Base-by-base conservation (phyloP, 805 yeast species). In the Yarrowia sp. region DNA sequence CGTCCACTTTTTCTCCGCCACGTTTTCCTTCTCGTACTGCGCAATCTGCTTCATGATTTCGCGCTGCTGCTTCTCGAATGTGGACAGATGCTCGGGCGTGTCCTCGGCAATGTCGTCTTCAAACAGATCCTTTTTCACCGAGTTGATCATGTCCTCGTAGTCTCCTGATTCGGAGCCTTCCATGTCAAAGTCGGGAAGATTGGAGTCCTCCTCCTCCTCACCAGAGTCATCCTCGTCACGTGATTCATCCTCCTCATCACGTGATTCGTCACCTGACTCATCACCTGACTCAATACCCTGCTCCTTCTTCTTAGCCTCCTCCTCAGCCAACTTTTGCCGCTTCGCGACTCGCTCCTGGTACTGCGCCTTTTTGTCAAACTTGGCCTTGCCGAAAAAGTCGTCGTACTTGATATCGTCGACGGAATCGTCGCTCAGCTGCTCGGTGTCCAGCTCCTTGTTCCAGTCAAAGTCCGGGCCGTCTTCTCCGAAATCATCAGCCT, bases 1-100 rank as follows among this genome's bases (percentile, higher is more conserved):
- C 9, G 97, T 87, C 99, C 99, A 94, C 73, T 87, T 87, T 80
- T 95, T 94, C 68, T 89, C 94, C 4, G 93, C 95, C 38, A 94
- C 87, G 17, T 95, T 88, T 76, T 93, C 98, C 53, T 87, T 86
- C 78, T 94, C 99, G 61, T 93, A 81, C 72, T 84, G 82, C 42
- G 84, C 84, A 70, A 95, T 95, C 77, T 95, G 96, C 42, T 84
- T 82, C 73, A 88, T 90, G 33, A 95, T 81, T 69, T 85, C 86
- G 65, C 82, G 81, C 77, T 94, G 98, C 76, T 92, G 96, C 72
- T 85, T 88, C 77, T 94, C 96, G 75, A 86, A 92, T 4, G 91
- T 85, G 0, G 97, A 91, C 68, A 92, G 78, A 40, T 80, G 80
- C 34, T 77, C 81, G 56, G 87, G 92, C 1, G 83, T 85, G 66